phyloP scores from a whole-genome alignment of 2,329 filamentous ascomycete species.

The Gaeumannomyces sp. region DNA sequence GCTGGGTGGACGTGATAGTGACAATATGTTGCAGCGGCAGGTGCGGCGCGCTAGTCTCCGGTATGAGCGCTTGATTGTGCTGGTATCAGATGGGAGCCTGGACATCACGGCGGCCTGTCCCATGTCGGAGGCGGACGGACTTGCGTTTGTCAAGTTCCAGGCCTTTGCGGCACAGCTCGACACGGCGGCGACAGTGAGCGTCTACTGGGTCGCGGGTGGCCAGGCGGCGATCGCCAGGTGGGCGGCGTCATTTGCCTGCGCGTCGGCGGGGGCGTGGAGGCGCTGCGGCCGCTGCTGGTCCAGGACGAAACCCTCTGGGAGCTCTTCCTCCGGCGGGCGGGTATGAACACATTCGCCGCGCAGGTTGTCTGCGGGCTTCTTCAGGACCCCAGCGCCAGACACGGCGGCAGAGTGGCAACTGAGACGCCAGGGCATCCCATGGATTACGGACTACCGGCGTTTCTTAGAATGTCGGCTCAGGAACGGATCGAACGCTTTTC shows the following conservation, averaged over 20 bases:
- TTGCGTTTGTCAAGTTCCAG: conserved; percentile 43
- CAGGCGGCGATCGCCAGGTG: conserved; percentile 45
- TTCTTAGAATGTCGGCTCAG: conserved; percentile 48
- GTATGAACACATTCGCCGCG: conserved; percentile 67
- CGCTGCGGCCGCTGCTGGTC: conserved; percentile 27
- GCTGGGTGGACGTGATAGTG: conserved; percentile 43
- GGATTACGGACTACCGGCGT: conserved; percentile 39
- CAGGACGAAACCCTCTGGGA: conserved; percentile 63
- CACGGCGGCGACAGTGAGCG: conserved; percentile 30
- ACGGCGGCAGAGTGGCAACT: background rate
- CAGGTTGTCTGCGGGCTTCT: conserved; percentile 53
- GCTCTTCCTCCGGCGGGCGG: conserved; percentile 56
- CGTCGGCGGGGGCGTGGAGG: conserved; percentile 19
- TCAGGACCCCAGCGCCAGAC: conserved; percentile 14
- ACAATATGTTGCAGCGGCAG: conserved; percentile 46
- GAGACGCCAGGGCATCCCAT: background rate
- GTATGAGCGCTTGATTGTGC: conserved; percentile 62
- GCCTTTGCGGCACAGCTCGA: conserved; percentile 39
- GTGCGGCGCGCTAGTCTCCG: conserved; percentile 46
- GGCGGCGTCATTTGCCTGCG: conserved; percentile 44
- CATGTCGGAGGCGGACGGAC: conserved; percentile 34
- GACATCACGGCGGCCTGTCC: conserved; percentile 31
- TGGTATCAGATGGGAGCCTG: conserved; percentile 53
- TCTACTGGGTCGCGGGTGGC: conserved; percentile 45
- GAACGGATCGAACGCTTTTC: conserved; percentile 46